These are phyloP conservation scores for Aciculosporium take DNA, from an alignment of 2,329 filamentous ascomycete species.

Conservation along the genomic window DNA sequence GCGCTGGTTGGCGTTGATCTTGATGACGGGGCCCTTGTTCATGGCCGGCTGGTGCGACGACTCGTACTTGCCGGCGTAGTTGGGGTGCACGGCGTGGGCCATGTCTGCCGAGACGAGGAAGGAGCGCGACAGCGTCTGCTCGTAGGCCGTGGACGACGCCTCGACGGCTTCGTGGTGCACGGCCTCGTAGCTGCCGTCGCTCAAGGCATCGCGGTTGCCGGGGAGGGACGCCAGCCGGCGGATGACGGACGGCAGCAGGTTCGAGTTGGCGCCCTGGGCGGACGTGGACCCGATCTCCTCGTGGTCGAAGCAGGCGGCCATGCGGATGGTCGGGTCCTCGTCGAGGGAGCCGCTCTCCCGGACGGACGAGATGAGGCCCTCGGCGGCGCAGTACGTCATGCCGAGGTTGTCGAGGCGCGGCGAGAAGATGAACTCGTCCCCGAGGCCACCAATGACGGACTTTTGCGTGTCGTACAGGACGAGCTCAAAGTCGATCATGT, in stretches of 20 bases:
- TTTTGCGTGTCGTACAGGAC: slow-evolving; percentile 96
- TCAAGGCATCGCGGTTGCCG: slow-evolving; percentile 48
- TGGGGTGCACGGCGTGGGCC: slow-evolving; percentile 92
- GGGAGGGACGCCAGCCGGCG: slow-evolving; percentile 74
- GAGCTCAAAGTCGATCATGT: slow-evolving; percentile 87
- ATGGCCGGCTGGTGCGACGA: slow-evolving; percentile 80
- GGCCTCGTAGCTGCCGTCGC: slow-evolving; percentile 45
- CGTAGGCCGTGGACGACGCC: slow-evolving; percentile 76
- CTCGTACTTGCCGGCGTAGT: slow-evolving; percentile 89
- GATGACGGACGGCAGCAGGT: slow-evolving; percentile 75
- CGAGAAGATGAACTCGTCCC: slow-evolving; percentile 91
- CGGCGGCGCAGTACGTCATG: slow-evolving; percentile 87
- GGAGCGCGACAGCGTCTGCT: slow-evolving; percentile 80
- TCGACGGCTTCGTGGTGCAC: slow-evolving; percentile 46
- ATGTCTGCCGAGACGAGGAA: slow-evolving; percentile 96
- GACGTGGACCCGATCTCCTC: slow-evolving; percentile 92
- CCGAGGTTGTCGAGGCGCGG: slow-evolving; percentile 90
- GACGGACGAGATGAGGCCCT: slow-evolving; percentile 72
- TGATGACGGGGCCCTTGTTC: slow-evolving; percentile 94
- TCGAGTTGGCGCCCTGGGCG: slow-evolving; percentile 86
- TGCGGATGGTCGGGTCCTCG: slow-evolving; percentile 65
- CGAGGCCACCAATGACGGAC: slow-evolving; percentile 73
- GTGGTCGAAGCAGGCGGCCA: slow-evolving; percentile 94
- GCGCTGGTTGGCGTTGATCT: slow-evolving; percentile 93
- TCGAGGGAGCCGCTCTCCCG: slow-evolving; percentile 49